Evolutionary conservation across 108 stramenopile genomes (phyloP).

Genomic region (Fistulifera solaris): DNA sequence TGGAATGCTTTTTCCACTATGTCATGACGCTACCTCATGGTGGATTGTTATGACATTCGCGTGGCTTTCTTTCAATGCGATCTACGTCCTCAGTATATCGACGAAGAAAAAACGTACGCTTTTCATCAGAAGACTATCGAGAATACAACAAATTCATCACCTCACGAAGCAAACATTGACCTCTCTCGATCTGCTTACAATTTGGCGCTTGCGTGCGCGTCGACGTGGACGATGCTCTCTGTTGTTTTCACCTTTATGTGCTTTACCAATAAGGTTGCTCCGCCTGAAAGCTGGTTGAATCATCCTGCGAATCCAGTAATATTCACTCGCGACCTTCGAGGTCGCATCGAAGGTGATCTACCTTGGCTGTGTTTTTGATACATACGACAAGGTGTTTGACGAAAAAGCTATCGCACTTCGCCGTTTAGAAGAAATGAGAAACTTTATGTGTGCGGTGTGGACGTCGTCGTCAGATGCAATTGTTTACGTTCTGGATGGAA

Average conservation of each 20-base stretch:
- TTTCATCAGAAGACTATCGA: no score
- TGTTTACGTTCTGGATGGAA: conserved; percentile 28
- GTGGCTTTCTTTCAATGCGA: conserved; percentile 32
- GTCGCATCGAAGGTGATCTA: conserved; percentile 40
- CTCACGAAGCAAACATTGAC: background rate
- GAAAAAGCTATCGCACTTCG: conserved; percentile 27
- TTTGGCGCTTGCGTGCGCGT: conserved; percentile 26
- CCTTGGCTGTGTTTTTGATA: conserved; percentile 46
- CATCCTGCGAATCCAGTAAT: conserved; percentile 18
- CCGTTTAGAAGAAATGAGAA: conserved; percentile 29
- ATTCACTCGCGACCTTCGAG: conserved; percentile 27
- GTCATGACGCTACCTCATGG: conserved; percentile 17
- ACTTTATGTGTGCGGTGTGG: conserved; percentile 42
- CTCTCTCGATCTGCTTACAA: conserved; percentile 14
- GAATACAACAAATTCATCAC: background rate
- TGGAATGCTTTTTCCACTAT: conserved; percentile 49
- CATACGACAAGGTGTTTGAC: conserved; percentile 39
- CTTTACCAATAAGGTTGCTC: no score
- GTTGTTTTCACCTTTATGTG: conserved; percentile 22
- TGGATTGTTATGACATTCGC: background rate
- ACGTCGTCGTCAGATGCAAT: conserved; percentile 42
- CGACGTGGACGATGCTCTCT: conserved; percentile 39
- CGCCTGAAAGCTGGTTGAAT: background rate
- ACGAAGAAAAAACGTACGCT: background rate
- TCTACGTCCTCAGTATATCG: conserved; percentile 15